Conservation (phyloP, 2,329 filamentous ascomycete species). For the Sarocladium kiliense region DNA sequence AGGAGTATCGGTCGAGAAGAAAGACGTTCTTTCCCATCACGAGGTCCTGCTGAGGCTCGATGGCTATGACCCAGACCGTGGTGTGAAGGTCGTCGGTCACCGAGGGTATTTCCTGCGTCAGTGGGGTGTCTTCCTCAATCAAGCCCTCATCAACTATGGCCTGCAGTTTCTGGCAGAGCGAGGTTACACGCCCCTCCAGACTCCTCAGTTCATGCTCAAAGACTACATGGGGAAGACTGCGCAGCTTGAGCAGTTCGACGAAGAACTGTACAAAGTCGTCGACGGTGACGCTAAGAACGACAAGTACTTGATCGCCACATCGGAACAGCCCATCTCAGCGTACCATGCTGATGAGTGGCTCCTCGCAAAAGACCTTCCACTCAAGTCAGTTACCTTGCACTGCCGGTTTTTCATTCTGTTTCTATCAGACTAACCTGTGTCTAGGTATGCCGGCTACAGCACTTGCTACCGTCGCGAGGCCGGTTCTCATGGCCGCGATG, state of each 20-base stretch:
- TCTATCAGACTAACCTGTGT: background rate
- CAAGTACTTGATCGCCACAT: conserved; percentile 76
- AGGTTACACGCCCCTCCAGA: conserved; percentile 78
- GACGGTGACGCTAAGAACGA: conserved; percentile 82
- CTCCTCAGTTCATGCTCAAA: conserved; percentile 91
- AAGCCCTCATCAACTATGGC: conserved; percentile 92
- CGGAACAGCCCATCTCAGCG: conserved; percentile 90
- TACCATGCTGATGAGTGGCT: conserved; percentile 95
- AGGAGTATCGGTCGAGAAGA: conserved; percentile 67
- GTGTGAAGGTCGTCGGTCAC: conserved; percentile 91
- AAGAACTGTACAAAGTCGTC: conserved; percentile 96
- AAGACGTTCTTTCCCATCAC: conserved; percentile 81
- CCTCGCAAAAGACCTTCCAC: conserved; percentile 74
- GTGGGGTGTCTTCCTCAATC: conserved; percentile 87
- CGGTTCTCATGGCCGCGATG: conserved; percentile 78
- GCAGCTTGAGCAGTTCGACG: conserved; percentile 94
- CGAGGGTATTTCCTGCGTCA: conserved; percentile 87
- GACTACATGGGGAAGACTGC: conserved; percentile 98
- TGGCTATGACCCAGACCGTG: conserved; percentile 88
- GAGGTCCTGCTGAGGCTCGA: conserved; percentile 85
- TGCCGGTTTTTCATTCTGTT: background rate
- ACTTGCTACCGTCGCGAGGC: conserved; percentile 97
- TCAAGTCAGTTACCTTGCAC: conserved; percentile 52
- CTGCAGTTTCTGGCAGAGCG: conserved; percentile 79
- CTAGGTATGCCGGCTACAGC: conserved; percentile 87